Evolutionary conservation across 257 asterid genomes (phyloP), one percentile per base, ranked within the genome.

Genomic region (Gynochthodes officinalis): DNA sequence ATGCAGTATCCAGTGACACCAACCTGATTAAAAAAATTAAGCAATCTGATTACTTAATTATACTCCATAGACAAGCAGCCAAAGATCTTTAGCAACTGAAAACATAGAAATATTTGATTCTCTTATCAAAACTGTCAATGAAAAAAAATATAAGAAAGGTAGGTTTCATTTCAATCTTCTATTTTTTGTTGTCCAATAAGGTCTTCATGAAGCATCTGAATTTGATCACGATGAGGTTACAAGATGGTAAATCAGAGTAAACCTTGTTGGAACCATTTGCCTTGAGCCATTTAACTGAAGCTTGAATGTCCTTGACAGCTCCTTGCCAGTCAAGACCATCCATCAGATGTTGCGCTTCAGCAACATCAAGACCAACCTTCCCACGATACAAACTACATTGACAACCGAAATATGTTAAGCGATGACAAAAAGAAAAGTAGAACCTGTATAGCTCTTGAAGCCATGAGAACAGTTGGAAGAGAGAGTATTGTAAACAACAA

Each of bases 1-100:
- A 95, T 90, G 89, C 99, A 95, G 82, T 76, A 95, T 74, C 99
- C 97, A 69, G 96, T 90, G n/a, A 91, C 96, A 40, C 98, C 99
- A 79, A 89, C 82, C 99, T 95, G 80, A 57, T 53, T 12, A 48
- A 15, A 71, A 59, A 35, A 58, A 12, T 25, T 46, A 6, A 13
- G 39, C n/a, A 46, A 64, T 42, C 35, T 42, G 18, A 39, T 9
- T 48, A 13, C 30, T 43, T 25, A 46, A 16, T 21, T 7, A 48
- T 39, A 30, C 35, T 55, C 39, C 16, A 69, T 11, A 3, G 28
- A 23, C 30, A 28, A 48, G 44, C 1, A 59, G 13, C 70, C 10
- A 23, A 50, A 63, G 48, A 39, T 28, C 69, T 39, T 35, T 21
- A 35, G n/a, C 46, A 25, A 21, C 23, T 5, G 46, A 7, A 33